Conservation (phyloP, 768 basidiomycete species). For the Chalciporus sphaerocephalus region DNA sequence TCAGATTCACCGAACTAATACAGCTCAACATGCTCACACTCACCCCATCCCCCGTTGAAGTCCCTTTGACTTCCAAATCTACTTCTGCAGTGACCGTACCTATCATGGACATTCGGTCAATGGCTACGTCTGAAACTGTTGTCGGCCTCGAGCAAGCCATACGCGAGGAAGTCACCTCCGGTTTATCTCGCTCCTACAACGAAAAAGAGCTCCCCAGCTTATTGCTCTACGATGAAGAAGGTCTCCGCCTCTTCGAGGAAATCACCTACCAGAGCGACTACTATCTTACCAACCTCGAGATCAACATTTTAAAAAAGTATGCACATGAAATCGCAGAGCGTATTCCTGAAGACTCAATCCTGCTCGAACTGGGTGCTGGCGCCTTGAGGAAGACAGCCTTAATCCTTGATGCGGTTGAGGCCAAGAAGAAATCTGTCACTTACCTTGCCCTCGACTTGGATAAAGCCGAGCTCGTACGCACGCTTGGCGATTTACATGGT, state of each 20-base stretch:
- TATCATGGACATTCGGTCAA: no score
- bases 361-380: no score
- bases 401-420: slow-evolving; percentile 6
- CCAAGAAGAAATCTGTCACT: slow-evolving; percentile 3
- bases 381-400: slow-evolving; percentile 3
- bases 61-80: no score
- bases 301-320: neutral
- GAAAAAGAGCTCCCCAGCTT: slow-evolving; percentile 4
- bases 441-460: slow-evolving; percentile 9
- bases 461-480: slow-evolving; percentile 6
- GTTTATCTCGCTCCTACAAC: slow-evolving; percentile 3
- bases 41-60: no score
- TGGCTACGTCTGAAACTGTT: no score
- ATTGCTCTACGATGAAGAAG: slow-evolving; percentile 6
- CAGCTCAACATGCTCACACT: no score
- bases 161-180: neutral
- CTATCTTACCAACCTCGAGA: slow-evolving; percentile 5
- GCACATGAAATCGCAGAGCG: no score
- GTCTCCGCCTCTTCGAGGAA: slow-evolving; percentile 7
- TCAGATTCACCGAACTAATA: no score
- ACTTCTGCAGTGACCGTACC: no score
- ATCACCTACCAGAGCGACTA: slow-evolving; percentile 7
- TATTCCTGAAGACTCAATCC: no score
- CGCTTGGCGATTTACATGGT: slow-evolving; percentile 2
- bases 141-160: no score